Evolutionary conservation across 2,329 filamentous ascomycete species (phyloP).

Genomic region (Penicillium corylophilum): DNA sequence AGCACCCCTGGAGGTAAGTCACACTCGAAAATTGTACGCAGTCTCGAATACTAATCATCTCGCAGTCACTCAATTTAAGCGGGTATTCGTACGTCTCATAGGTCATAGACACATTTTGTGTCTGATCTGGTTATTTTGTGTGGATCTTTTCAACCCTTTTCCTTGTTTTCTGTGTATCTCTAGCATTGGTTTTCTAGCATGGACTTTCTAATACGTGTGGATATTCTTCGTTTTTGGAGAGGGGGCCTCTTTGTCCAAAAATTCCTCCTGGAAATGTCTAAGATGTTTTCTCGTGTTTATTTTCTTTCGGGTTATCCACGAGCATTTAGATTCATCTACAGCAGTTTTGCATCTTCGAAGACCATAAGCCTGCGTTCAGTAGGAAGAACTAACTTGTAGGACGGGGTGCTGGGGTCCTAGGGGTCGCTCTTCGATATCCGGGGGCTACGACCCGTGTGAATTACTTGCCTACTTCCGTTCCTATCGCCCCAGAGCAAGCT

Average conservation of each 20-base stretch:
- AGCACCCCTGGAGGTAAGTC: slow-evolving; percentile 83
- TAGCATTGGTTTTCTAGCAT: neutral
- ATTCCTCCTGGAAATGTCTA: neutral
- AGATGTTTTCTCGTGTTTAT: neutral
- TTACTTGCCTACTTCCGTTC: no score
- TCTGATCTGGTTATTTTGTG: neutral
- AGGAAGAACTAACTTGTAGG: no score
- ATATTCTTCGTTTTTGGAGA: neutral
- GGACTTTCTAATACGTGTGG: neutral
- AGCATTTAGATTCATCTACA: neutral
- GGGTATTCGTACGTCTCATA: neutral
- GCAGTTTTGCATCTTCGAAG: neutral
- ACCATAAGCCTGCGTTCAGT: neutral
- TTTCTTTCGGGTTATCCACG: neutral
- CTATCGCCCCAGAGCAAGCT: no score
- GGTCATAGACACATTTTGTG: neutral
- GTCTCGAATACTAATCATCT: slow-evolving; percentile 7
- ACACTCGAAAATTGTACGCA: neutral
- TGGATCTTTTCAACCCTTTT: neutral
- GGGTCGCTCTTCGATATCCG: no score
- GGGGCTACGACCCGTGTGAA: no score
- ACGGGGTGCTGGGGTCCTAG: no score
- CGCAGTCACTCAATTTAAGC: slow-evolving; percentile 26
- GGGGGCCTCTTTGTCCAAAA: neutral
- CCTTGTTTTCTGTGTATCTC: neutral